Evolutionary conservation across 192 early-diverging fungal species (phyloP).

Genomic region (Coemansia sp.): DNA sequence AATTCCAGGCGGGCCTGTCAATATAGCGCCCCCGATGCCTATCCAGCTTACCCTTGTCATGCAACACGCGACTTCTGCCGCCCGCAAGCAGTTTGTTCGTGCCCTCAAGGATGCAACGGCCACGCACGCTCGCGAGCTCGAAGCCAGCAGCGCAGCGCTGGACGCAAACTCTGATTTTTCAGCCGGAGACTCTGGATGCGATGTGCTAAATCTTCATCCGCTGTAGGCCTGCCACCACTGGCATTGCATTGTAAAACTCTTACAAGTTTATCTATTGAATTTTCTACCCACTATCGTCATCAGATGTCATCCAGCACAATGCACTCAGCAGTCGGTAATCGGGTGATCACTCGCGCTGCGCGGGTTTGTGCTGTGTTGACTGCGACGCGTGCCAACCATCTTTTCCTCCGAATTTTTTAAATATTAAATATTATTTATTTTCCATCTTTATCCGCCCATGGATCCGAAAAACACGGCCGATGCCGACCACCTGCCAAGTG

Average conservation of each 20-base stretch:
- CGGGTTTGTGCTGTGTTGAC: too few relatives aligned
- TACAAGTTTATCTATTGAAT: background rate
- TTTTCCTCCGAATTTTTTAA: background rate
- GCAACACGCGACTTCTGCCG: constrained; percentile 40
- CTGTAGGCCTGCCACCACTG: constrained; percentile 7
- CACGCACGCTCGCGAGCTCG: constrained; percentile 10
- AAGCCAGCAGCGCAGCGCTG: background rate
- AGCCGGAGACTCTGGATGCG: constrained; percentile 31
- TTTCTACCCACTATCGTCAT: too few relatives aligned
- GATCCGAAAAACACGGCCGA: background rate
- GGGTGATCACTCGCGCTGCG: too few relatives aligned
- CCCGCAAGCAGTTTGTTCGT: constrained; percentile 52
- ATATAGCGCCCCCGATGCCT: constrained; percentile 10
- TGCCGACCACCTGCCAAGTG: background rate
- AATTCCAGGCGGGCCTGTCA: background rate
- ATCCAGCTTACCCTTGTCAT: constrained; percentile 53
- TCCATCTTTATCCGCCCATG: background rate
- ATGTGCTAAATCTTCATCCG: constrained; percentile 41
- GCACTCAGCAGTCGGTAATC: too few relatives aligned
- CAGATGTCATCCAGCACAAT: too few relatives aligned
- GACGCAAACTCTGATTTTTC: constrained; percentile 7
- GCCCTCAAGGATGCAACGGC: constrained; percentile 45
- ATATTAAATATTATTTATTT: background rate
- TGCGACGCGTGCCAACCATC: background rate
- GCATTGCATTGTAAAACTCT: background rate